Evolutionary conservation across 768 basidiomycete genomes (phyloP), one percentile per base, ranked within the genome.

Genomic region (Lyophyllum decastes): DNA sequence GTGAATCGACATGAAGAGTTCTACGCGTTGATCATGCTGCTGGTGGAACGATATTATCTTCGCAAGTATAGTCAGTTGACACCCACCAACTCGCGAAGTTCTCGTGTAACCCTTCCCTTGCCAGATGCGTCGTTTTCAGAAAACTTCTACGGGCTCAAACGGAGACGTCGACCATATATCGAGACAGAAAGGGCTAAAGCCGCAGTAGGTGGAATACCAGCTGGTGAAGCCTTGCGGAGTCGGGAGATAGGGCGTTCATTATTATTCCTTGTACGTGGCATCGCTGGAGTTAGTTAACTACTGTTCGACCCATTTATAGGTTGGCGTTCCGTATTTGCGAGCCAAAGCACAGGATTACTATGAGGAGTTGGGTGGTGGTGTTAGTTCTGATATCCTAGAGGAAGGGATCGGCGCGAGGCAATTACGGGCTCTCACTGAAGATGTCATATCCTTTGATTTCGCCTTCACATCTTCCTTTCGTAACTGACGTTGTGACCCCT

Each of bases 1-100:
- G 92, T 97, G 16, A 98, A 98, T 71, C 78, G 86, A 30, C 97
- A 99, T 77, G 97, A 99, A 71, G 95, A 98, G 70, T 93, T 97
- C 72, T 98, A 97, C 65, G 92, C 95, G 0, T 62, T 82, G 14
- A 78, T 96, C 60, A 92, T 98, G 88, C 75, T 95, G 53, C 80
- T 94, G 55, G 88, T 98, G 17, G 97, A 99, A 75, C 79, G 87
- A 16, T 87, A 96, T 74, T 95, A 97, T 72, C 86, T 99, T 55
- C 84, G 83, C 60, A 90, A 87, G 68, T 86, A 95, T 66, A 86
- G 95, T 95, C 60, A 58, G 88, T 71, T 25, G 17, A 43, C n/a
- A 45, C 12, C 12, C 30, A 19, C 17, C 17, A 38, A 3, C 6
- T 40, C 2, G 2, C 9, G 4, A 51, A 46, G 25, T 16, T 33